Base-by-base conservation (phyloP, 2,329 filamentous ascomycete species). In the Fusarium coffeatum region DNA sequence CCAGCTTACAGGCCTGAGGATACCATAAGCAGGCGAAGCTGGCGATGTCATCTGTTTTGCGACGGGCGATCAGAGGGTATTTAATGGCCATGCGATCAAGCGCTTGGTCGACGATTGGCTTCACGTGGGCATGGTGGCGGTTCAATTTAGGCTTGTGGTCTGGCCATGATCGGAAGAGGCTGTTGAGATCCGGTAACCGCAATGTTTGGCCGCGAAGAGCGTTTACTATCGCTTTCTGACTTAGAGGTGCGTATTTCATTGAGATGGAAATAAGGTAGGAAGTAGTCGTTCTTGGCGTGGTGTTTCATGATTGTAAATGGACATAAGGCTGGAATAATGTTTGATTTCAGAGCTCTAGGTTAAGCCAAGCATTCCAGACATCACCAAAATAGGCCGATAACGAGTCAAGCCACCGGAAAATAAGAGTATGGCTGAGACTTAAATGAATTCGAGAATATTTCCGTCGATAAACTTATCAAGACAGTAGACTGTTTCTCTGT, bases 31-130 rank as follows among this genome's bases (percentile, higher is more conserved):
- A 59, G 2, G 65, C 48, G 8, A 76, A 30, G 2, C 67, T 28
- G 8, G 73, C 66, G n/a, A 78, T 77, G 41, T 82, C 80, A 23
- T 80, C 76, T 37, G 75, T 74, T 64, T 80, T 80, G 61, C 72
- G 72, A 27, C 57, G 58, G 20, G 69, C 53, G 15, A 72, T 32
- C 4, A 51, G 45, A 40, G 73, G 67, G 10, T 83, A 76, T 59
- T 78, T 76, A 7, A 76, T 72, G 58, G 80, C 80, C 51, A 83
- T 72, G 37, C 78, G 65, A 73, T 69, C 69, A 25, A 77, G 57
- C 54, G 66, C 55, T 40, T 53, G 55, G 45, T 72, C 66, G 6
- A 76, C 71, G 18, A 74, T 27, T n/a, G 64, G 46, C 9, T 63
- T 55, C 23, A 77, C 46, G 10, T 62, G 53, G 4, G 55, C 57